Evolutionary conservation across 1,284 basidiomycete species (phyloP).

Genomic region (Puccinia polysora): DNA sequence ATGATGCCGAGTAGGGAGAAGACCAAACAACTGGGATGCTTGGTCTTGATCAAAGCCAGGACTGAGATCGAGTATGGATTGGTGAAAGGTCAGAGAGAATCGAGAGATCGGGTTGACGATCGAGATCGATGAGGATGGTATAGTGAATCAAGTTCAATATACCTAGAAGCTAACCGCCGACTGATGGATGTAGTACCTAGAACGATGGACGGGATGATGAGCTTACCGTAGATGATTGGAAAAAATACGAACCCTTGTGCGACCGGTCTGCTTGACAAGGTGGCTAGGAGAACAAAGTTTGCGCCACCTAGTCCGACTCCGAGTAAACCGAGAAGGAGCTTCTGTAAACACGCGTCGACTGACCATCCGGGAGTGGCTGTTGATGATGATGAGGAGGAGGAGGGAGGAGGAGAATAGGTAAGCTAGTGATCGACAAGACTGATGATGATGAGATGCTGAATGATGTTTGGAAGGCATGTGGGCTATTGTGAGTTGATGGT

Average conservation of each 20-base stretch:
- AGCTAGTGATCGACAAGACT: no score
- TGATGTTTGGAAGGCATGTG: no score
- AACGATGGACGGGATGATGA: not conserved
- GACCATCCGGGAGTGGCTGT: conserved; percentile 51
- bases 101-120: not conserved
- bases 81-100: not conserved
- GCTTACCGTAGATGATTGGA: conserved; percentile 49
- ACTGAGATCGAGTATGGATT: conserved; percentile 11
- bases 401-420: conserved; percentile 28
- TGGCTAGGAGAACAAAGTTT: conserved; percentile 52
- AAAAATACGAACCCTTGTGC: conserved; percentile 54
- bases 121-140: no score
- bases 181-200: not conserved
- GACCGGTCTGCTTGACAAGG: conserved; percentile 50
- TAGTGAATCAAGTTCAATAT: no score
- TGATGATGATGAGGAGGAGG: conserved; percentile 51
- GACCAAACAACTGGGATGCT: conserved; percentile 50
- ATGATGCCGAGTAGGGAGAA: conserved; percentile 52
- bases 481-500: no score
- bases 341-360: conserved; percentile 46
- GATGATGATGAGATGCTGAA: no score
- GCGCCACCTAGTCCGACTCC: conserved; percentile 51
- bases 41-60: conserved; percentile 49
- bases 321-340: conserved; percentile 47
- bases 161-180: no score